Evolutionary conservation across 345 rosid species (phyloP).

Genomic region (Cardamine occulta): DNA sequence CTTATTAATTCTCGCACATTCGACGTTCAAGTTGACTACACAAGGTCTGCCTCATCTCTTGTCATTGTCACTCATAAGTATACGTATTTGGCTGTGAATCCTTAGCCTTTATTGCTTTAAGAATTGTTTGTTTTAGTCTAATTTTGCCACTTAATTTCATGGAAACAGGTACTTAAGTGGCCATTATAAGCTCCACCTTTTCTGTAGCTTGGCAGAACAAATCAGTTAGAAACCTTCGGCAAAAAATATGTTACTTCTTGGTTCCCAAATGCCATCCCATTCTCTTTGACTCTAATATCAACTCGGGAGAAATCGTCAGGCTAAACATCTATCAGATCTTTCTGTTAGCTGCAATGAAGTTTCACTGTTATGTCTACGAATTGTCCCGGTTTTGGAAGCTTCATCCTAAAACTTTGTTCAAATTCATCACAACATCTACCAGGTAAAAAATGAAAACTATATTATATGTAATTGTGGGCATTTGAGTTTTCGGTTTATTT

Average conservation of each 20-base stretch:
- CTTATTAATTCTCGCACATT: conserved; percentile 66
- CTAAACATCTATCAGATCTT: conserved; percentile 83
- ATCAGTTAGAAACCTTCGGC: conserved; percentile 51
- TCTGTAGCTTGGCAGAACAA: conserved; percentile 63
- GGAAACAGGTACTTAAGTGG: conserved; percentile 67
- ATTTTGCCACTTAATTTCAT: conserved; percentile 18
- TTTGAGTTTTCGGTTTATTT: not conserved
- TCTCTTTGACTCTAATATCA: conserved; percentile 78
- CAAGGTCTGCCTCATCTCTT: conserved; percentile 56
- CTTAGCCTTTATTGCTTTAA: not conserved
- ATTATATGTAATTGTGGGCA: not conserved
- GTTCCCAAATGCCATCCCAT: conserved; percentile 81
- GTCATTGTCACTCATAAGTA: not conserved
- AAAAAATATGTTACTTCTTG: conserved; percentile 58
- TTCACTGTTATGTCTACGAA: conserved; percentile 65
- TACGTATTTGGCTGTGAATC: conserved; percentile 15
- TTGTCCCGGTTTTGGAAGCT: conserved; percentile 60
- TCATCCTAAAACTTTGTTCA: conserved; percentile 40
- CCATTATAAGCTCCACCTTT: conserved; percentile 65
- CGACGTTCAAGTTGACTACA: conserved; percentile 86
- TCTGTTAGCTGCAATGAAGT: conserved; percentile 82
- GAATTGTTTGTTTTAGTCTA: not conserved
- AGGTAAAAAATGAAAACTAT: conserved; percentile 48
- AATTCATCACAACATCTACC: conserved; percentile 54
- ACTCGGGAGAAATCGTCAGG: conserved; percentile 66